Percentiles rank a stretch among this genome's conserved stretches.
Evolutionary conservation across 129 eudicot genomes (phyloP).

Genomic region (Solidago caesia): DNA sequence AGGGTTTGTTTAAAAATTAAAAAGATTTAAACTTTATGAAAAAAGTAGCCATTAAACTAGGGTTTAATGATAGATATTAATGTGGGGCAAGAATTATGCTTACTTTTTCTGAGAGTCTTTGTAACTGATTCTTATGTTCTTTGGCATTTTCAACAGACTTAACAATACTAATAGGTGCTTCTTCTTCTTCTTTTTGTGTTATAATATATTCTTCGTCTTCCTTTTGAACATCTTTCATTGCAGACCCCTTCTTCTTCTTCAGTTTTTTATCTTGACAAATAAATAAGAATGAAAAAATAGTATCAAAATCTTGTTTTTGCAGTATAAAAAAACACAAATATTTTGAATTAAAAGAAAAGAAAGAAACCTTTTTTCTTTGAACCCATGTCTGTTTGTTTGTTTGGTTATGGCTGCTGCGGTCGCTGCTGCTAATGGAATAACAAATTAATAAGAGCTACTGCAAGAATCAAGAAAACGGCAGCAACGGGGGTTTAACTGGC

Average conservation of each 20-base stretch:
- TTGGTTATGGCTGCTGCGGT: too few species aligned
- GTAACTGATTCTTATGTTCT: constrained; percentile 51
- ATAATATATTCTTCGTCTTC: constrained; percentile 17
- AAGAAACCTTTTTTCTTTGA: constrained; percentile 34
- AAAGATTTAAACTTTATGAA: background rate
- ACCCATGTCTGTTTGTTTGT: constrained; percentile 26
- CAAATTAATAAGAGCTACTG: too few species aligned
- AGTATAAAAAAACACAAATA: background rate
- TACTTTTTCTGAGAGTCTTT: constrained; percentile 67
- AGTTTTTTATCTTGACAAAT: constrained; percentile 36
- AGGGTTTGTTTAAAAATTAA: background rate
- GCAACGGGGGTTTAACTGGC: too few species aligned
- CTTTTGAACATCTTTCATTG: constrained; percentile 13
- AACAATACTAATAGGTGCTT: constrained; percentile 4
- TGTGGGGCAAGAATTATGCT: background rate
- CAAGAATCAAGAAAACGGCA: too few species aligned
- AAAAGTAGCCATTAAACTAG: background rate
- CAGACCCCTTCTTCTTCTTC: constrained; percentile 14
- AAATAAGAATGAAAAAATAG: background rate
- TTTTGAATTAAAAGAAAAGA: background rate
- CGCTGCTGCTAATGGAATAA: too few species aligned
- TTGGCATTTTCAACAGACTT: constrained; percentile 35
- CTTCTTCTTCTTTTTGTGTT: constrained; percentile 8
- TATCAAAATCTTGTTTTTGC: background rate
- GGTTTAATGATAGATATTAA: background rate